Conservation (phyloP, 225 moss, liverwort and hornwort species). For the Pleurozium schreberi region DNA sequence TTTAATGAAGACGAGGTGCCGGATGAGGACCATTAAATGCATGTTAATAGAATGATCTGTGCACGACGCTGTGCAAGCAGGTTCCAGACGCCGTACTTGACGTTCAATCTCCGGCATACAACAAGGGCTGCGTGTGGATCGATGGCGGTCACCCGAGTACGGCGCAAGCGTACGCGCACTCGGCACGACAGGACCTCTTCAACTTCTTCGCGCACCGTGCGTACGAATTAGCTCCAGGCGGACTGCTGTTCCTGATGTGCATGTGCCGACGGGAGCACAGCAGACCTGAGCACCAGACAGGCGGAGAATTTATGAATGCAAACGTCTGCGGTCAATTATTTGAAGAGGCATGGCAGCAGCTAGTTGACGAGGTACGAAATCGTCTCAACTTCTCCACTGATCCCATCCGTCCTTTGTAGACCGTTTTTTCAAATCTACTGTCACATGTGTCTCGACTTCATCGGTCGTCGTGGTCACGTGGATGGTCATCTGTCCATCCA, state of each 20-base stretch:
- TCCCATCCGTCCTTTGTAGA: background rate
- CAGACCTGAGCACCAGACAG: background rate
- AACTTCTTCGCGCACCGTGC: constrained; percentile 32
- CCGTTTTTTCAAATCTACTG: background rate
- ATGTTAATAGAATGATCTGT: background rate
- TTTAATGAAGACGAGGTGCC: background rate
- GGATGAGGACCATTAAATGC: background rate
- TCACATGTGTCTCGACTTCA: background rate
- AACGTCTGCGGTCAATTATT: background rate
- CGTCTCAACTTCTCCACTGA: background rate
- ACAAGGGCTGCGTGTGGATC: constrained; percentile 25
- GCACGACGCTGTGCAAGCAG: background rate
- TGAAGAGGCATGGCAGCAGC: constrained; percentile 18
- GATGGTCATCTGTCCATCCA: background rate
- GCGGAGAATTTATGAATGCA: background rate
- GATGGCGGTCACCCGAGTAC: constrained; percentile 3
- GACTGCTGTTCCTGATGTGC: constrained; percentile 10
- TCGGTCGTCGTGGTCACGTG: background rate
- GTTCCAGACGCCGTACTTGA: constrained; percentile 28
- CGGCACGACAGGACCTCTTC: constrained; percentile 17
- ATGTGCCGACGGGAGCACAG: background rate
- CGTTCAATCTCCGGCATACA: constrained; percentile 28
- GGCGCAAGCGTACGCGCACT: constrained; percentile 11
- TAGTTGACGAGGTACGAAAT: constrained; percentile 2
- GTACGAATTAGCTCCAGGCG: constrained; percentile 25